Conservation (phyloP, 2,329 filamentous ascomycete genomes). For the Penicillium crustosum region DNA sequence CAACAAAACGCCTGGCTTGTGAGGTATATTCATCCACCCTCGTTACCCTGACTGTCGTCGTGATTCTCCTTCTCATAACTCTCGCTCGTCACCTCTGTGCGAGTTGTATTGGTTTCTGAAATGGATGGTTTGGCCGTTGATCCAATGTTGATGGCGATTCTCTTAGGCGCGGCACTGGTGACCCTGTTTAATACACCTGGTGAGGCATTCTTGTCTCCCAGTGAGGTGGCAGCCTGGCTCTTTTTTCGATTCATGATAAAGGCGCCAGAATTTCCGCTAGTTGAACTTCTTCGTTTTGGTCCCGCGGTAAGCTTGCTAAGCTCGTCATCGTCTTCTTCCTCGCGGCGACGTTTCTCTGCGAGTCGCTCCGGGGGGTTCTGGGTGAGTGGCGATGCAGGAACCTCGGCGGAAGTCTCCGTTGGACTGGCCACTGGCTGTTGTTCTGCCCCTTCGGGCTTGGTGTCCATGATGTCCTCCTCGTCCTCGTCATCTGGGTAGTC, state of each 20-base stretch:
- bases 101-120: conserved; percentile 17
- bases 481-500: conserved; percentile 92
- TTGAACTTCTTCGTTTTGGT: conserved; percentile 49
- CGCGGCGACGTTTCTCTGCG: conserved; percentile 80
- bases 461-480: conserved; percentile 69
- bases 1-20: conserved; percentile 11
- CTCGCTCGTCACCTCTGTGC: conserved; percentile 20
- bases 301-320: conserved; percentile 72
- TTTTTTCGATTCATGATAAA: conserved; percentile 37
- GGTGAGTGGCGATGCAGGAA: conserved; percentile 23
- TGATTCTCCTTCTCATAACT: conserved; percentile 35
- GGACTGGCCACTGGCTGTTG: conserved; percentile 24
- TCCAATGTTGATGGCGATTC: conserved; percentile 44
- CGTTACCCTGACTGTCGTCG: conserved; percentile 26
- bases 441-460: conserved; percentile 41
- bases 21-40: conserved; percentile 19
- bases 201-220: conserved; percentile 28
- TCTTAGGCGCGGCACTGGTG: conserved; percentile 33
- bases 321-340: conserved; percentile 89
- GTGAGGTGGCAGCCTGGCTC: conserved; percentile 29
- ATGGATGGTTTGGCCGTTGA: conserved; percentile 26
- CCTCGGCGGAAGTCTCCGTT: conserved; percentile 30
- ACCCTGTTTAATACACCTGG: conserved; percentile 17
- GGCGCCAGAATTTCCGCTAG: conserved; percentile 36
- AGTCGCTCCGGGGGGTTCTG: conserved; percentile 64